Base-by-base conservation (phyloP, 495 filamentous ascomycete species). In the Penicillium verhagenii region DNA sequence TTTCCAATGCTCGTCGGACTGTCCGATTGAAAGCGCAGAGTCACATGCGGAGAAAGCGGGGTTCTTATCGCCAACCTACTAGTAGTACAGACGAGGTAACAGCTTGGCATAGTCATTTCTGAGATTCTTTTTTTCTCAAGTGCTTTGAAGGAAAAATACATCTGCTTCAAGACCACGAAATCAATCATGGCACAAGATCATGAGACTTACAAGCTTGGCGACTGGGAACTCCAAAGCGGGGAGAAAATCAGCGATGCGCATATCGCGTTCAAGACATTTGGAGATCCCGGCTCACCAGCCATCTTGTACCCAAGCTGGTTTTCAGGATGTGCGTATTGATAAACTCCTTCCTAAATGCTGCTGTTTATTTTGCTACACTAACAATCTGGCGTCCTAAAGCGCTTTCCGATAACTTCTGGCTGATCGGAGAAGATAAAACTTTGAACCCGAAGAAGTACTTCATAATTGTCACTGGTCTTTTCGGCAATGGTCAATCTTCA, bases 291-390 rank as follows among this genome's bases (percentile, higher is more conserved):
- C 6, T 75, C 70, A n/a, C 85, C 86, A 18, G 82, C 83, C 2
- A 82, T 90, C 48, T 76, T 90, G 31, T 89, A 90, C 63, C 87
- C 87, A 11, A 80, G 80, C 2, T 90, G 86, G 86, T 90, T 82
- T 56, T 86, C 83, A 11, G 85, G 85, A 52, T 53, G 79, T 84
- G 72, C 24, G 66, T 52, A n/a, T 43, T 25, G 16, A 50, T 45
- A 49, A 7, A 18, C 2, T 28, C 7, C 21, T 8, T 46, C 40
- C 11, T 16, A 19, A n/a, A n/a, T n/a, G n/a, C n/a, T n/a, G 24
- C 24, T 10, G 7, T 35, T 24, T 21, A 10, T 42, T 31, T 28
- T 2, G 16, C 11, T 6, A 6, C 3, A 44, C 49, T 56, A 6
- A 38, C 42, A 1, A 18, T 38, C 20, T 21, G 18, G 23, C 35